These are phyloP conservation scores for Leccinum boreale DNA, from an alignment of 768 basidiomycete species.

Conservation along the genomic window DNA sequence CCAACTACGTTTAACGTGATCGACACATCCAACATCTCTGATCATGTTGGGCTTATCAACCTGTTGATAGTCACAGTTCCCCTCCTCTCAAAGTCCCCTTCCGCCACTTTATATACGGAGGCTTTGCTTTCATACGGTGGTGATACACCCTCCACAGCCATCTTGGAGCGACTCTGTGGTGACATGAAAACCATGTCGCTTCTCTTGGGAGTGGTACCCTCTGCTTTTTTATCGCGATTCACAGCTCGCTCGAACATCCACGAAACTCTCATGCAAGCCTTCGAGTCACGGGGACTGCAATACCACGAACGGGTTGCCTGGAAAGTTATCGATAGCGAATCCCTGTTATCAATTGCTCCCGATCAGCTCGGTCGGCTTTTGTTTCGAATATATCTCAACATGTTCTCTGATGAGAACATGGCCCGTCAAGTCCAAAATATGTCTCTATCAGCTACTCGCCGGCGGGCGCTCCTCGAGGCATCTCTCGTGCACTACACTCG, in stretches of 20 bases:
- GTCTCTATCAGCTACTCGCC: not conserved
- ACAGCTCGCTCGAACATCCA: slow-evolving; percentile 28
- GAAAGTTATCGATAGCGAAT: slow-evolving; percentile 14
- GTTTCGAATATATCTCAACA: slow-evolving; percentile 25
- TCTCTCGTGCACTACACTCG: slow-evolving; percentile 45
- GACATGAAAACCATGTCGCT: slow-evolving; percentile 28
- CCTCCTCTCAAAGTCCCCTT: slow-evolving; percentile 22
- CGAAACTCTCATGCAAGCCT: slow-evolving; percentile 14
- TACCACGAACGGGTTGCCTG: slow-evolving; percentile 26
- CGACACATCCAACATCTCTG: slow-evolving; percentile 31
- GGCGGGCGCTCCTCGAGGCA: slow-evolving; percentile 1
- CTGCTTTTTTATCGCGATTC: slow-evolving; percentile 24
- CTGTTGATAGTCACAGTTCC: slow-evolving; percentile 21
- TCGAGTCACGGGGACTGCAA: slow-evolving; percentile 1
- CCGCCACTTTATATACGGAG: slow-evolving; percentile 30
- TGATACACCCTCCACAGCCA: slow-evolving; percentile 5
- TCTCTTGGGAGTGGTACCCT: slow-evolving; percentile 27
- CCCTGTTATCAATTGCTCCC: slow-evolving; percentile 17
- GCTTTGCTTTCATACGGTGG: slow-evolving; percentile 14
- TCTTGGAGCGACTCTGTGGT: slow-evolving; percentile 26
- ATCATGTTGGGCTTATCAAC: slow-evolving; percentile 31
- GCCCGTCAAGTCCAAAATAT: slow-evolving; percentile 5
- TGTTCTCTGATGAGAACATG: slow-evolving; percentile 32
- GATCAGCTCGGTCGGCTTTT: slow-evolving; percentile 25
- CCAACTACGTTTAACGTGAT: slow-evolving; percentile 32